These are phyloP conservation scores for Rhizopus sp. DNA, from an alignment of 371 early-diverging fungal species.

Conservation along the genomic window DNA sequence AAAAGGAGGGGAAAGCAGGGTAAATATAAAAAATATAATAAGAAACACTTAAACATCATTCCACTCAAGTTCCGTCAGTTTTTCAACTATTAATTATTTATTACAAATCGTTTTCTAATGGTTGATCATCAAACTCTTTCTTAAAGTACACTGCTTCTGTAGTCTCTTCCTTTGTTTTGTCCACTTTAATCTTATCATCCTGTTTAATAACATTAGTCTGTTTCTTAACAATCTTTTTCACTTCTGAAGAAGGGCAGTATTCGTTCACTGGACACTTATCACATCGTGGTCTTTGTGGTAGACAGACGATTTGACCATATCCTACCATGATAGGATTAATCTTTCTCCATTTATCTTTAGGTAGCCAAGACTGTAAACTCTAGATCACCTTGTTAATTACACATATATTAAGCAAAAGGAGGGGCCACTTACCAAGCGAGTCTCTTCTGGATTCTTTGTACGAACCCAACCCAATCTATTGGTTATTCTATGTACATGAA, in stretches of 20 bases:
- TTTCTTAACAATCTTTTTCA: conserved; percentile 23
- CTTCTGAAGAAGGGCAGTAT: conserved; percentile 65
- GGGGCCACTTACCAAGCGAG: conserved; percentile 58
- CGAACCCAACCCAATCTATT: conserved; percentile 91
- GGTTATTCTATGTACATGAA: conserved; percentile 95
- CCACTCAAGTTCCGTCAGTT: neutral
- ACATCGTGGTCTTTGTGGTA: conserved; percentile 82
- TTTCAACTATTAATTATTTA: neutral
- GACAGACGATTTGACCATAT: conserved; percentile 92
- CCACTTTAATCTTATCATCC: neutral
- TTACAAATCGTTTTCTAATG: neutral
- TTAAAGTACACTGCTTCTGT: conserved; percentile 10
- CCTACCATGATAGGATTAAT: conserved; percentile 96
- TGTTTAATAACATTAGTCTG: conserved; percentile 4
- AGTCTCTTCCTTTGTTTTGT: conserved; percentile 4
- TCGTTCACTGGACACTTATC: conserved; percentile 78
- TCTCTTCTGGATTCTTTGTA: conserved; percentile 81
- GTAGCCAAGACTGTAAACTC: conserved; percentile 86
- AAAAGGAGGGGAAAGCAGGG: neutral
- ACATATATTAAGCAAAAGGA: neutral
- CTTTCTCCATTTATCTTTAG: conserved; percentile 83
- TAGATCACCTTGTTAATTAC: conserved; percentile 10
- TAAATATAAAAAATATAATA: neutral
- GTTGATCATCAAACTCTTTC: neutral
- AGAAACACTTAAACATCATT: neutral